Percentiles rank a stretch among this genome's conserved stretches.
These are phyloP conservation scores for Podaxis sp. DNA, from an alignment of 768 basidiomycete genomes.

Conservation along the genomic window DNA sequence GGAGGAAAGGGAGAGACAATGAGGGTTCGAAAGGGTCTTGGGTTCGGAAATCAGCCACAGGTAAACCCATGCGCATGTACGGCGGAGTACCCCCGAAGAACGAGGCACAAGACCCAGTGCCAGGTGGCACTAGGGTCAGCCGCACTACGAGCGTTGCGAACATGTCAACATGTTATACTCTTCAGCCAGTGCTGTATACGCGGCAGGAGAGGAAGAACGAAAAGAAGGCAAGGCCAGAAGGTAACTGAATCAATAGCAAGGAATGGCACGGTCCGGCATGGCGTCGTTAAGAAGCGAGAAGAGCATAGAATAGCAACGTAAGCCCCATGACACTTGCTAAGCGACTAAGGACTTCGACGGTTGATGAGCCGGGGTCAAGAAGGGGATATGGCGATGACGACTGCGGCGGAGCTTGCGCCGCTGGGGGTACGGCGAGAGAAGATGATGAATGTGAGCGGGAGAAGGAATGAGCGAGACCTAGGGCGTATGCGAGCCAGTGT, in stretches of 20 bases:
- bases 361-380: conserved; percentile 1
- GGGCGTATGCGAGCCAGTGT: neutral
- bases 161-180: no score
- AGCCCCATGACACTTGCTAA: conserved; percentile 10
- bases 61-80: no score
- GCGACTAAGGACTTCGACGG: neutral
- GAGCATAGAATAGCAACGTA: conserved; percentile 16
- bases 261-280: neutral
- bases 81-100: no score
- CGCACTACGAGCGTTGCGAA: no score
- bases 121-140: no score
- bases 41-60: no score
- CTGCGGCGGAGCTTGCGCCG: neutral
- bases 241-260: neutral
- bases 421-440: neutral
- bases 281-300: conserved; percentile 36
- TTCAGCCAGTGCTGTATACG: no score
- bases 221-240: neutral
- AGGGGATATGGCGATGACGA: neutral
- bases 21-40: no score
- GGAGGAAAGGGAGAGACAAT: no score
- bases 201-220: no score
- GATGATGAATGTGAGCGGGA: neutral
- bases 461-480: neutral
- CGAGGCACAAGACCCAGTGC: no score